phyloP scores from a whole-genome alignment of 495 filamentous ascomycete genomes.

The Chaetomium cochliodes region DNA sequence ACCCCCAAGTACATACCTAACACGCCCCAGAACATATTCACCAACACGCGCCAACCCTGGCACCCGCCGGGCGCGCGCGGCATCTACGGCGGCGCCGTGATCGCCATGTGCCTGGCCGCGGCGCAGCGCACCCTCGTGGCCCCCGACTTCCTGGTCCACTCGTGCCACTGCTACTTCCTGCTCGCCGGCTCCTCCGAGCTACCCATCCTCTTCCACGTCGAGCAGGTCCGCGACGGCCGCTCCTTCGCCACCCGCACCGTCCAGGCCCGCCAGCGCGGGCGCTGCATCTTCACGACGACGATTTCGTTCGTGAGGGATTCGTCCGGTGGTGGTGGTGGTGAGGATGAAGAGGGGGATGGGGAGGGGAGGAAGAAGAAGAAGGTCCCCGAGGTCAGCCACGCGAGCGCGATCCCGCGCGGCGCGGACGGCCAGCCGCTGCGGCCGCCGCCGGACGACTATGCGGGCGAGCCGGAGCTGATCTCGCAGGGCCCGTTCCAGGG shows the following conservation, averaged over 20 bases:
- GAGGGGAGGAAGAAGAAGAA: not conserved
- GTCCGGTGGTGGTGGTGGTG: conserved; percentile 48
- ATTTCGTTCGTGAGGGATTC: conserved; percentile 76
- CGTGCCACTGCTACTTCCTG: conserved; percentile 99
- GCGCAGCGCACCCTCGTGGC: conserved; percentile 86
- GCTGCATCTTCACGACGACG: conserved; percentile 91
- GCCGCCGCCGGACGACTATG: conserved; percentile 41
- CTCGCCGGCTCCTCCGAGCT: conserved; percentile 80
- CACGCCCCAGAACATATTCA: conserved; percentile 72
- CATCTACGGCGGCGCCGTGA: conserved; percentile 89
- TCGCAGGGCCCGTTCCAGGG: conserved; percentile 51
- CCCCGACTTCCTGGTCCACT: conserved; percentile 75
- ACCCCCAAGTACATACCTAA: not conserved
- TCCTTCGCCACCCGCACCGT: conserved; percentile 94
- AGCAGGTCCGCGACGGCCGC: conserved; percentile 84
- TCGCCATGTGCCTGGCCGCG: conserved; percentile 86
- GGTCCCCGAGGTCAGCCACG: conserved; percentile 59
- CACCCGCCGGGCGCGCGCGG: conserved; percentile 88
- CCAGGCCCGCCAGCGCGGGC: conserved; percentile 85
- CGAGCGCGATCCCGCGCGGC: conserved; percentile 53
- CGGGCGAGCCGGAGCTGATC: conserved; percentile 39
- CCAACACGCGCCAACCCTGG: conserved; percentile 86
- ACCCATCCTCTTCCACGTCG: conserved; percentile 87
- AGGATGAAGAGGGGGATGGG: not conserved
- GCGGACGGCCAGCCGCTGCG: conserved; percentile 31